These are phyloP conservation scores for Moesziomyces sp. DNA, from an alignment of 1,284 basidiomycete genomes.

Conservation along the genomic window DNA sequence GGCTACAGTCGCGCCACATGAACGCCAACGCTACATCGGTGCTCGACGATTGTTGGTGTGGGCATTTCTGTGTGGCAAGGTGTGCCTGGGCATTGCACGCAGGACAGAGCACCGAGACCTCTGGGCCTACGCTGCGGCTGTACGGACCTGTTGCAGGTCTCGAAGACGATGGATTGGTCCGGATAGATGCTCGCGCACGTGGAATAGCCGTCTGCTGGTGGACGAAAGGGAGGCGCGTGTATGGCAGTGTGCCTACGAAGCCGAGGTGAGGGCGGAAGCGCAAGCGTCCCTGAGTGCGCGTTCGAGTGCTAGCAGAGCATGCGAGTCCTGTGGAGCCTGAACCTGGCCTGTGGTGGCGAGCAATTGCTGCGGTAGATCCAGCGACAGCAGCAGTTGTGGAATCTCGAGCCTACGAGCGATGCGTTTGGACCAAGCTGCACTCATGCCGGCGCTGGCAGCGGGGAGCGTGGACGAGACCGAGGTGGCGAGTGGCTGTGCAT, in stretches of 20 bases:
- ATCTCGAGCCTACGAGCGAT: slow-evolving; percentile 24
- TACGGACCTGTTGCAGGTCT: too few relatives aligned
- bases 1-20: too few relatives aligned
- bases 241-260: not conserved
- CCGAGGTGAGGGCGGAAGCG: slow-evolving; percentile 4
- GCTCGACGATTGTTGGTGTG: too few relatives aligned
- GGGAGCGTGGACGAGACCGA: slow-evolving; percentile 8
- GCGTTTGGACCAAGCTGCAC: slow-evolving; percentile 23
- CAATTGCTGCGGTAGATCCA: slow-evolving; percentile 39
- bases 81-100: too few relatives aligned
- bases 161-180: too few relatives aligned
- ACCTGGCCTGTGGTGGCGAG: slow-evolving; percentile 1
- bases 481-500: slow-evolving; percentile 3
- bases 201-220: too few relatives aligned
- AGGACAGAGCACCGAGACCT: too few relatives aligned
- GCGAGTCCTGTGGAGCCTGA: slow-evolving; percentile 31
- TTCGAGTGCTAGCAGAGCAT: slow-evolving; percentile 44
- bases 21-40: too few relatives aligned
- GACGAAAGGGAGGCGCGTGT: too few relatives aligned
- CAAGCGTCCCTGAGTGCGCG: slow-evolving; percentile 37
- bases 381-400: slow-evolving; percentile 48
- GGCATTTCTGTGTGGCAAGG: too few relatives aligned
- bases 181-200: too few relatives aligned
- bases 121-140: too few relatives aligned
- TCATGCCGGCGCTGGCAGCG: slow-evolving; percentile 9